Conservation (phyloP, 2,329 filamentous ascomycete species). For the Alternaria brassicae region DNA sequence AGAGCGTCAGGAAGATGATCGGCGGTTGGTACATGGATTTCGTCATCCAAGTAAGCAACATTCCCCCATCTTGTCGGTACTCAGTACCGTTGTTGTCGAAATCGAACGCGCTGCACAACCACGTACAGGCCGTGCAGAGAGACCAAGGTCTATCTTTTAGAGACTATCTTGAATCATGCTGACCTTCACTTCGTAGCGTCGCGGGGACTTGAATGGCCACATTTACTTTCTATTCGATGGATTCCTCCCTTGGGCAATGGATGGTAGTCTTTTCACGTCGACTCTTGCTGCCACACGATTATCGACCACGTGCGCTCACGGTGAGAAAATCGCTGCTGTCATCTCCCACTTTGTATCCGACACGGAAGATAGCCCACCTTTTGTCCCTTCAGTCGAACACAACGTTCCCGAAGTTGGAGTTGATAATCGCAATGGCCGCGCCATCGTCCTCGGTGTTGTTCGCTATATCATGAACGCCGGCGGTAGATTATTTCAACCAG, state of each 20-base stretch:
- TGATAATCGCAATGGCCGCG: constrained; percentile 14
- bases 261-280: constrained; percentile 54
- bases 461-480: constrained; percentile 45
- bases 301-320: constrained; percentile 50
- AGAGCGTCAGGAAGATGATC: constrained; percentile 56
- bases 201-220: constrained; percentile 14
- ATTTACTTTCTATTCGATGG: constrained; percentile 48
- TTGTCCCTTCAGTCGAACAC: not conserved
- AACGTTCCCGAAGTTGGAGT: constrained; percentile 4
- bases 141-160: not conserved
- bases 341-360: constrained; percentile 41
- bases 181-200: not conserved
- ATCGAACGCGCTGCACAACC: not conserved
- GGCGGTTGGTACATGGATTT: constrained; percentile 55
- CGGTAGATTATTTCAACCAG: constrained; percentile 51
- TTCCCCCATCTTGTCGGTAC: not conserved
- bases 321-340: constrained; percentile 48
- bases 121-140: not conserved
- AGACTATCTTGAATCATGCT: not conserved
- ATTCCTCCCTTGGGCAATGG: constrained; percentile 58
- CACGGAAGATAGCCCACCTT: constrained; percentile 4
- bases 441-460: constrained; percentile 44
- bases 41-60: constrained; percentile 23
- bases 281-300: constrained; percentile 44
- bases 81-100: not conserved